These are phyloP conservation scores for Pyrenula aspistea DNA, from an alignment of 495 filamentous ascomycete species.

Conservation along the genomic window DNA sequence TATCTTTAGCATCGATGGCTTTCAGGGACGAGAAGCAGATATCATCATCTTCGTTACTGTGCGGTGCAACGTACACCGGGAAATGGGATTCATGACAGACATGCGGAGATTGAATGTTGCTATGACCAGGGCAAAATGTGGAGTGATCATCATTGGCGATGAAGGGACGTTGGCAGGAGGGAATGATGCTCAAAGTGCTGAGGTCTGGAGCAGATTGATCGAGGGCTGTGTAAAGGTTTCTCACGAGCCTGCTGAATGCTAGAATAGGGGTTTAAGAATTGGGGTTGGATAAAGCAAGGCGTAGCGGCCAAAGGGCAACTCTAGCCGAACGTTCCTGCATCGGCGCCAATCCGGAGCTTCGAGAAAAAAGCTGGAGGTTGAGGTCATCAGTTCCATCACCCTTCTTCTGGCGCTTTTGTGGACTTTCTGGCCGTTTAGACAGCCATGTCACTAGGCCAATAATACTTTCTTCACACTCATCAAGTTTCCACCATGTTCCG, in stretches of 20 bases:
- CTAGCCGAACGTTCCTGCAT: not conserved
- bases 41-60: slow-evolving; percentile 37
- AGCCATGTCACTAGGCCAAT: not conserved
- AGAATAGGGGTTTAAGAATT: too few relatives aligned
- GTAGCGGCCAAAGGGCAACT: not conserved
- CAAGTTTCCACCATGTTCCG: not conserved
- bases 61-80: slow-evolving; percentile 27
- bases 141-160: slow-evolving; percentile 34
- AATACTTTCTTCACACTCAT: not conserved
- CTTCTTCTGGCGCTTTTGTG: not conserved
- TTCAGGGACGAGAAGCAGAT: slow-evolving; percentile 39
- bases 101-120: slow-evolving; percentile 38
- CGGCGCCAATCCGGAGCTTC: not conserved
- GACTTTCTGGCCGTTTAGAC: not conserved
- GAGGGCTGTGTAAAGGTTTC: not conserved
- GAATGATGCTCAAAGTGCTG: slow-evolving; percentile 2
- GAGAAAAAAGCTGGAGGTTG: not conserved
- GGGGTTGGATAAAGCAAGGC: too few relatives aligned
- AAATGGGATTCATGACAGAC: slow-evolving; percentile 40
- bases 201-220: slow-evolving; percentile 5
- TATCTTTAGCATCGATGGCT: slow-evolving; percentile 37
- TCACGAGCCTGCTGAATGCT: not conserved
- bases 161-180: slow-evolving; percentile 19
- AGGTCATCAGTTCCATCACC: not conserved
- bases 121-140: slow-evolving; percentile 30